Evolutionary conservation across 345 rosid species (phyloP), one percentile per base, ranked within the genome.

Genomic region (Gossypium bickii): DNA sequence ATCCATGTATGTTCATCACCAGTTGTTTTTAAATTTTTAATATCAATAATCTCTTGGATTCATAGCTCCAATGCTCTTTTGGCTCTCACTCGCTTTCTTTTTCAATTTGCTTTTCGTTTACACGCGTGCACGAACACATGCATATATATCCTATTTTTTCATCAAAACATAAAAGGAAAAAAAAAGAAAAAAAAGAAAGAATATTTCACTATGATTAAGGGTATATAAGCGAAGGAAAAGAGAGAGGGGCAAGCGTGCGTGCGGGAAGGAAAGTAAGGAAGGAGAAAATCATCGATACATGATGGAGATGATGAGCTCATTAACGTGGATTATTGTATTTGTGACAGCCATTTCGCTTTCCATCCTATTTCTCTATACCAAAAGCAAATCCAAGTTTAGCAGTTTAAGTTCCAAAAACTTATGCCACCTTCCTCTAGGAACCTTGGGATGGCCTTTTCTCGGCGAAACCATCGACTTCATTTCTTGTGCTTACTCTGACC

Each of bases 401-500:
- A 27, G 73, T 70, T 45, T 15, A 27, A 27, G 53, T 45, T 58
- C 56, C 48, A 55, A 61, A 53, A 25, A 65, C 17, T 38, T 38
- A 70, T 22, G 55, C 29, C 61, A 65, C 7, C 86, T 87, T 79
- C 99, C 98, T 63, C 77, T 74, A 2, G 99, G 99, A 62, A 82
- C 83, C 73, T 85, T 88, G 41, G 98, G 99, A 57, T 93, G 96
- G 97, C 99, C 99, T 34, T 63, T 95, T 53, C 1, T 93, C 64
- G 98, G 99, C 2, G 99, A 95, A 83, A 90, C 98, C 75, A 81
- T 95, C 17, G 97, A 95, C 74, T 95, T 93, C 87, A 25, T 95
- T 60, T 80, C 93, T 24, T 87, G 83, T 81, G 98, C 97, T 64
- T 91, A 85, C 84, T 85, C 98, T 0, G 94, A 93, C 86, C 87